Evolutionary conservation across 2,329 filamentous ascomycete genomes (phyloP).

Genomic region (Chrysoporthe cubensis): DNA sequence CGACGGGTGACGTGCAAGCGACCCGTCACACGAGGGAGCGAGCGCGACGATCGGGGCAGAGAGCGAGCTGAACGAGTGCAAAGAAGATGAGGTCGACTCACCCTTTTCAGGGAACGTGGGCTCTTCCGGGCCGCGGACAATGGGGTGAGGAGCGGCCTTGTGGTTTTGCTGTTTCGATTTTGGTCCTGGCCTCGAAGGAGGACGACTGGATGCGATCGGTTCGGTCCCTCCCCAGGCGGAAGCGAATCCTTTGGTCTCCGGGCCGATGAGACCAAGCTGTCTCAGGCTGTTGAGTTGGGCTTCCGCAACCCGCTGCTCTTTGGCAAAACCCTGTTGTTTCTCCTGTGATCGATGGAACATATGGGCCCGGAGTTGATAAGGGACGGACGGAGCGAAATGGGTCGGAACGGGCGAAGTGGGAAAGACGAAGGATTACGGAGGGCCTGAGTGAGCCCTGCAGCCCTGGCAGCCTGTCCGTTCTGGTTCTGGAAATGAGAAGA

Average conservation of each 20-base stretch:
- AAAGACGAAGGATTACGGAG: conserved; percentile 26
- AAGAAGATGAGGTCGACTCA: conserved; percentile 33
- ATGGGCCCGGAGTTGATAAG: conserved; percentile 35
- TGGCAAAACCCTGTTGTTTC: conserved; percentile 43
- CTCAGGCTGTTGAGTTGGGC: conserved; percentile 42
- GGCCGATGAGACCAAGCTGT: conserved; percentile 42
- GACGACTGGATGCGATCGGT: conserved; percentile 20
- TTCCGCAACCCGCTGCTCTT: conserved; percentile 44
- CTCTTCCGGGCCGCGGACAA: conserved; percentile 29
- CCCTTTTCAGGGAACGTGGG: conserved; percentile 41
- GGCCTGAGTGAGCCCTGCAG: conserved; percentile 24
- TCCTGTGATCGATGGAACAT: conserved; percentile 52
- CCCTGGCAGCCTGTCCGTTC: conserved; percentile 14
- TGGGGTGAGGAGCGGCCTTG: conserved; percentile 14
- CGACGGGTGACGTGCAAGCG: conserved; percentile 5
- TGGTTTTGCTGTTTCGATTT: conserved; percentile 24
- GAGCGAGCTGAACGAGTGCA: conserved; percentile 5
- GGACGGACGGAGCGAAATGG: conserved; percentile 22
- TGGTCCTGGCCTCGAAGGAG: conserved; percentile 24
- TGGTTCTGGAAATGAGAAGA: conserved; percentile 27
- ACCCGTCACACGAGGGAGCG: not conserved
- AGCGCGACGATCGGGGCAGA: not conserved
- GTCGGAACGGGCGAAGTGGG: conserved; percentile 25
- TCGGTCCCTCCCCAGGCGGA: conserved; percentile 34
- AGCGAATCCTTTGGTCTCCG: conserved; percentile 33